Conservation (phyloP, 345 rosid species). For the Conringia planisiliqua region DNA sequence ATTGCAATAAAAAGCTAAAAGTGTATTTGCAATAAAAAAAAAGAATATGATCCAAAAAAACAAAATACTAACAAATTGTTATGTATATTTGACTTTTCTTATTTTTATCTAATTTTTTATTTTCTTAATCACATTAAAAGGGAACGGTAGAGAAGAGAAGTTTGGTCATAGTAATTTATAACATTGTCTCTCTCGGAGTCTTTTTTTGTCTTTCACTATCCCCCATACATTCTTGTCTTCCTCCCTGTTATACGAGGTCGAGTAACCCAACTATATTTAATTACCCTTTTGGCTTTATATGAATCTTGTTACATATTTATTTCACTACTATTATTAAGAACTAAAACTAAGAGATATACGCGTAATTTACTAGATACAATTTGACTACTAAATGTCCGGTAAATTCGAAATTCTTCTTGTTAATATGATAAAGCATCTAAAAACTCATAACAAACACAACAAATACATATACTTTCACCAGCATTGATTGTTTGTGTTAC, state of each 20-base stretch:
- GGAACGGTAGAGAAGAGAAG: not conserved
- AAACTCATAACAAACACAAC: too few relatives aligned
- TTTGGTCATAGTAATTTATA: not conserved
- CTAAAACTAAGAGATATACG: not conserved
- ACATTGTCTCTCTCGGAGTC: not conserved
- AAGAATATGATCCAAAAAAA: too few relatives aligned
- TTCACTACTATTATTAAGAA: not conserved
- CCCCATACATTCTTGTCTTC: slow-evolving; percentile 27
- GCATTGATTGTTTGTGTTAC: not conserved
- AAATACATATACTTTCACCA: not conserved
- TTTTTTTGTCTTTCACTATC: slow-evolving; percentile 25
- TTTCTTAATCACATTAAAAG: not conserved
- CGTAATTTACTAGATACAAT: not conserved
- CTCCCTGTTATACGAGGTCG: slow-evolving; percentile 1
- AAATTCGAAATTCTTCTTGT: not conserved
- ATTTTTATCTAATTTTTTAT: not conserved
- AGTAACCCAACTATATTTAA: not conserved
- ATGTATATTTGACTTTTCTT: not conserved
- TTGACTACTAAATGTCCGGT: not conserved
- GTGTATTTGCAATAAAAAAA: too few relatives aligned
- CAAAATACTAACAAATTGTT: not conserved
- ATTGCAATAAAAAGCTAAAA: too few relatives aligned
- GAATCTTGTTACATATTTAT: not conserved
- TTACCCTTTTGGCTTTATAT: not conserved
- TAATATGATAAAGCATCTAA: too few relatives aligned